phyloP scores from a whole-genome alignment of 1,284 basidiomycete species.

The Melampsora americana region DNA sequence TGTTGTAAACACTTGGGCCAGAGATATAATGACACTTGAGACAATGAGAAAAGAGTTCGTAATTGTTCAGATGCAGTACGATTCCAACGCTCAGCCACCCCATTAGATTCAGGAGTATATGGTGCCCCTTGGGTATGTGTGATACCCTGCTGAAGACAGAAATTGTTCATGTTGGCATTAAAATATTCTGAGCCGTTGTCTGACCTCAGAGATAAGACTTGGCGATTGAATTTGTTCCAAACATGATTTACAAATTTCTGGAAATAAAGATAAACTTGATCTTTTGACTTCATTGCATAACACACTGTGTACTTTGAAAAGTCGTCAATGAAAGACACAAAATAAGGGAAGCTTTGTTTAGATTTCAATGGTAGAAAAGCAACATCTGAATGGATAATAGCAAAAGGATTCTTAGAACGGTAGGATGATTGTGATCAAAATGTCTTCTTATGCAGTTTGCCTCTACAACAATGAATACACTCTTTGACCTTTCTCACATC shows the following conservation, averaged over 20 bases:
- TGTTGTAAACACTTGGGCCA: background rate
- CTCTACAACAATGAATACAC: background rate
- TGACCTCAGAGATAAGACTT: too few relatives aligned
- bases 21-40: background rate
- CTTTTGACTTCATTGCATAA: too few relatives aligned
- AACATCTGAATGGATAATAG: constrained; percentile 13
- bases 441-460: background rate
- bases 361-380: background rate
- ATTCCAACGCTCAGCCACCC: background rate
- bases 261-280: constrained; percentile 49
- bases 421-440: background rate
- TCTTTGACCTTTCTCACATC: background rate
- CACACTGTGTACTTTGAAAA: constrained; percentile 3
- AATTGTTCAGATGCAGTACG: background rate
- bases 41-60: background rate
- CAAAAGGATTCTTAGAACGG: background rate
- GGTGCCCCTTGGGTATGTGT: too few relatives aligned
- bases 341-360: constrained; percentile 1
- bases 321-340: constrained; percentile 25
- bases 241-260: constrained; percentile 47
- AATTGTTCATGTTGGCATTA: background rate
- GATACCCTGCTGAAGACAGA: constrained; percentile 3
- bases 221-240: background rate
- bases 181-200: constrained; percentile 14
- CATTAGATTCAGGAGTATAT: constrained; percentile 14